These are phyloP conservation scores for Cucurbita ficifolia DNA, from an alignment of 306 rosid species.

Conservation along the genomic window DNA sequence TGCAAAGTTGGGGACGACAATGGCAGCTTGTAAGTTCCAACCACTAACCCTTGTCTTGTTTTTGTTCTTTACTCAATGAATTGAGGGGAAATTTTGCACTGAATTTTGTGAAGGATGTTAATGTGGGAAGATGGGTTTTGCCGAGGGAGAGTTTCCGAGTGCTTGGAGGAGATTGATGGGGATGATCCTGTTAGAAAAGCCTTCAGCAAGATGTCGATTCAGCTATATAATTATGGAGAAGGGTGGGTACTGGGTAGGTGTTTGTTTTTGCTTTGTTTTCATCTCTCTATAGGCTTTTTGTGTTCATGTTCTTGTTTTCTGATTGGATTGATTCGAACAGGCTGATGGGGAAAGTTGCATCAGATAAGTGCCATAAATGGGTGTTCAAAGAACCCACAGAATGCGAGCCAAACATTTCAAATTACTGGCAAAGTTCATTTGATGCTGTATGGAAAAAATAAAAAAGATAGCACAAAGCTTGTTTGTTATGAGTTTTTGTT, in stretches of 20 bases:
- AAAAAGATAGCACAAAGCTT: not conserved
- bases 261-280: not conserved
- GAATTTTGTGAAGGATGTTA: constrained; percentile 61
- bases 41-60: not conserved
- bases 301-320: not conserved
- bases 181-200: constrained; percentile 89
- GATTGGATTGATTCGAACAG: constrained; percentile 22
- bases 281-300: not conserved
- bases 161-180: constrained; percentile 74
- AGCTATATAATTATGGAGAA: constrained; percentile 99
- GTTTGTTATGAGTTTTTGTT: not conserved
- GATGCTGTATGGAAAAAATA: constrained; percentile 61
- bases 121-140: constrained; percentile 99
- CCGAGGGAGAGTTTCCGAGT: constrained; percentile 59
- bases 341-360: constrained; percentile 99
- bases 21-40: constrained; percentile 67
- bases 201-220: constrained; percentile 99
- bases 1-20: constrained; percentile 99
- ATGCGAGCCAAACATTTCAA: constrained; percentile 90
- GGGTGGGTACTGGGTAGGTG: constrained; percentile 99
- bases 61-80: not conserved
- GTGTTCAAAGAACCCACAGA: constrained; percentile 97
- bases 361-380: constrained; percentile 99
- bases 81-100: not conserved
- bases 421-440: constrained; percentile 99